Percentiles rank a stretch among this genome's conserved stretches.
phyloP scores from a whole-genome alignment of 2,329 filamentous ascomycete genomes.

The Fusarium equiseti region DNA sequence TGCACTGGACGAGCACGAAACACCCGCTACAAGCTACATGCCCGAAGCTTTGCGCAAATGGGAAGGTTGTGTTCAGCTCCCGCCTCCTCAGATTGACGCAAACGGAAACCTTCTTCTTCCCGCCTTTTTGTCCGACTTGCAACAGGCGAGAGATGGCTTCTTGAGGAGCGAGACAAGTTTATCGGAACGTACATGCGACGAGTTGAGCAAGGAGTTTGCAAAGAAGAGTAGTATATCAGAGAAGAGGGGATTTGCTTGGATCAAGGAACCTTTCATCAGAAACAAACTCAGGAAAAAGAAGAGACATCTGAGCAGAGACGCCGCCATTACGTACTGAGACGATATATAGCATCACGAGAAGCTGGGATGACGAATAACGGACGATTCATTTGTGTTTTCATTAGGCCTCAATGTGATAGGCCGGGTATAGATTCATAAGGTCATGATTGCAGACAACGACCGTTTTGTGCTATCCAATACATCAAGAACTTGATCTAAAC shows the following conservation, averaged over 20 bases:
- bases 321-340: constrained; percentile 15
- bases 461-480: not conserved
- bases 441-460: not conserved
- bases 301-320: constrained; percentile 22
- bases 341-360: not conserved
- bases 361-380: not conserved
- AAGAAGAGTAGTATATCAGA: constrained; percentile 9
- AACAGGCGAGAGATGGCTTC: constrained; percentile 14
- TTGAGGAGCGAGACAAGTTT: constrained; percentile 20
- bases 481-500: not conserved
- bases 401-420: not conserved
- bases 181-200: constrained; percentile 32
- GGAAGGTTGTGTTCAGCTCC: constrained; percentile 47
- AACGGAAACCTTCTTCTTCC: constrained; percentile 31
- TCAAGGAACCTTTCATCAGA: constrained; percentile 26
- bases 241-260: constrained; percentile 24
- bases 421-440: constrained; percentile 9
- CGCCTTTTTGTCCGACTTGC: constrained; percentile 31
- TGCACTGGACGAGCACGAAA: constrained; percentile 42
- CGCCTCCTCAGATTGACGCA: constrained; percentile 40
- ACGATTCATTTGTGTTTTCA: not conserved
- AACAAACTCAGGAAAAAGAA: constrained; percentile 34
- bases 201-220: not conserved
- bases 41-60: constrained; percentile 5
- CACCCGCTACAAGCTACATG: not conserved